Conservation (phyloP, 1,284 basidiomycete genomes). For the Apiotrichum mycotoxinovorans region DNA sequence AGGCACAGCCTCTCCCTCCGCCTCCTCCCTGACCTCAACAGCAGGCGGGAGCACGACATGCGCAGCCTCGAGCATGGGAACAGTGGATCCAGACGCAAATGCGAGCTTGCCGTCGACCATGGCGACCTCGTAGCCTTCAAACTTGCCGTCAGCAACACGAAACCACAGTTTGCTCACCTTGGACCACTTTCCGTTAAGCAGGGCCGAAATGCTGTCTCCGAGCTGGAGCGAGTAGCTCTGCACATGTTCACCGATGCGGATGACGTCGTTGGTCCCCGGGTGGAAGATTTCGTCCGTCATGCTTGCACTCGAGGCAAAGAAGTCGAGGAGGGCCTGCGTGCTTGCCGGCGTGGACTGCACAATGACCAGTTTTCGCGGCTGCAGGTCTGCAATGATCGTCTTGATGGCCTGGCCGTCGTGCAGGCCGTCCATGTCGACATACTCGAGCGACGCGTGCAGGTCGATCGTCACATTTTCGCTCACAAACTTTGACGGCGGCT, state of each 20-base stretch:
- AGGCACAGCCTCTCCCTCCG: conserved; percentile 3
- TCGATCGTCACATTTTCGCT: conserved; percentile 69
- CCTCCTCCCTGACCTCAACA: conserved; percentile 19
- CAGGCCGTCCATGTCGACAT: conserved; percentile 91
- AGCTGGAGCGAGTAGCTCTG: conserved; percentile 91
- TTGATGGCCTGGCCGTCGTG: conserved; percentile 96
- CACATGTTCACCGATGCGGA: conserved; percentile 92
- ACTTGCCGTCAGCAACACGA: conserved; percentile 54
- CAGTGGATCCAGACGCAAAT: conserved; percentile 70
- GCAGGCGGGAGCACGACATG: conserved; percentile 58
- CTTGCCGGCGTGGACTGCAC: conserved; percentile 70
- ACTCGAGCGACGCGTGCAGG: conserved; percentile 77
- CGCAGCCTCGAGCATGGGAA: conserved; percentile 56
- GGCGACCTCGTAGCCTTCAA: conserved; percentile 95
- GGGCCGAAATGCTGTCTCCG: conserved; percentile 76
- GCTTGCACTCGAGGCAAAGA: conserved; percentile 72
- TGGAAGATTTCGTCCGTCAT: conserved; percentile 89
- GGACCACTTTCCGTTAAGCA: conserved; percentile 69
- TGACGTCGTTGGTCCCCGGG: conserved; percentile 66
- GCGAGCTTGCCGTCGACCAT: conserved; percentile 81
- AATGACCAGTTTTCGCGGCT: conserved; percentile 89
- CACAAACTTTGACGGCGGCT: conserved; percentile 89
- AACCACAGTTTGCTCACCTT: conserved; percentile 67
- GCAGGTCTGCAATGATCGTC: conserved; percentile 92
- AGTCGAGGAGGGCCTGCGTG: conserved; percentile 68